Conservation (phyloP, 73 alveolate species). For the Stentor coeruleus region DNA sequence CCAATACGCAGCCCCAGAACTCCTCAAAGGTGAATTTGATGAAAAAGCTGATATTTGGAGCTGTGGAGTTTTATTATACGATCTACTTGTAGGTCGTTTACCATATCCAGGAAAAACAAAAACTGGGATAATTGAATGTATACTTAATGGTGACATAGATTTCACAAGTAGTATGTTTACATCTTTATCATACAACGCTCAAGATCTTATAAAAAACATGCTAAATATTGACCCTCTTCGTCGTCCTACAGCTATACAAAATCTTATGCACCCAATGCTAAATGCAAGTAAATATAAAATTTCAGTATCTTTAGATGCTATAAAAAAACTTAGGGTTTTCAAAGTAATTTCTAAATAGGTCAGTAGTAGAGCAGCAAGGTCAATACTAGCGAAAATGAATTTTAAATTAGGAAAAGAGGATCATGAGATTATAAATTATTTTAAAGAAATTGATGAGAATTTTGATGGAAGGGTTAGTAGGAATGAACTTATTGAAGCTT, state of each 20-base stretch:
- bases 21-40: slow-evolving; percentile 44
- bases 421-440: not conserved
- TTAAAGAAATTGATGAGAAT: not conserved
- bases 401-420: not conserved
- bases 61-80: slow-evolving; percentile 59
- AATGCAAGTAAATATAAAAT: not conserved
- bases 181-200: not conserved
- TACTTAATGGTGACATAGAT: slow-evolving; percentile 63
- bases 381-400: not conserved
- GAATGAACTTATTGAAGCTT: not conserved
- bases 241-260: slow-evolving; percentile 28
- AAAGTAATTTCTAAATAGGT: not conserved
- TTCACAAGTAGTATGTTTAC: not conserved
- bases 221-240: slow-evolving; percentile 17
- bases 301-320: not conserved
- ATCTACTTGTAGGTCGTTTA: slow-evolving; percentile 80
- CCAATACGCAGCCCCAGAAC: slow-evolving; percentile 83
- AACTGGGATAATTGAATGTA: slow-evolving; percentile 34
- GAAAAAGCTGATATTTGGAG: slow-evolving; percentile 66
- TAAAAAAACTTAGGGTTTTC: not conserved
- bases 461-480: not conserved
- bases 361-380: not conserved
- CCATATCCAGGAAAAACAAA: slow-evolving; percentile 64
- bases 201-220: slow-evolving; percentile 25
- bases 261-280: slow-evolving; percentile 33